Base-by-base conservation (phyloP, 148 eudicot genomes). In the Oxyria digyna region DNA sequence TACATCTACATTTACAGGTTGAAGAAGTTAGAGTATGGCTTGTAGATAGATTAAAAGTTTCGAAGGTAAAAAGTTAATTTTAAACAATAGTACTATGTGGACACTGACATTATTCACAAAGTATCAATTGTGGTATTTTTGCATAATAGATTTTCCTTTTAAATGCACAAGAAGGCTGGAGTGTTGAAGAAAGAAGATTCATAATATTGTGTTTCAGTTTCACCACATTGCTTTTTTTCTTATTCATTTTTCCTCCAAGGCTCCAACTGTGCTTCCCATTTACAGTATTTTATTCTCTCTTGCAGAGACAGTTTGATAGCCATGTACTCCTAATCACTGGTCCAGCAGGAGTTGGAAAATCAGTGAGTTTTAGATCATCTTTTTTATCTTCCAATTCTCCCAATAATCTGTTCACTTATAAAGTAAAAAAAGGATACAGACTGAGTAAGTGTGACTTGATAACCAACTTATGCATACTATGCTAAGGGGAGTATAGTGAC, bases 291-390 rank as follows among this genome's bases (percentile, higher is more conserved):
- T 42, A 62, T 46, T 21, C 12, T 69, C 64, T 23, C 70, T 12
- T 78, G 78, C 82, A 82, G 96, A 77, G 67, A 62, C 81, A 70
- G 64, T 29, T 73, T 68, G 63, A 33, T 21, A 82, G 69, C 68
- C 73, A 87, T 78, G 97, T 72, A 73, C 87, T 93, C 71, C 78
- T 93, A 69, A 81, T 93, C 55, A 82, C 82, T 72, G 98, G 98
- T 66, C 97, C 77, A 78, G 82, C 98, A 77, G 98, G 98, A 74
- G 87, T 80, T 74, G 98, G 98, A 73, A 93, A 93, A 93, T 87
- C 98, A 75, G 98, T 93, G 86, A 68, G 98, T 79, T 67, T 48
- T n/a, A n/a, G 64, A 46, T 42, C 64, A 26, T 26, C 15, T 23
- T 68, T 55, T 31, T n/a, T n/a, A n/a, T n/a, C n/a, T 59, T 40